A percentile compares a stretch with the other conserved stretches of the same genome.
These are phyloP conservation scores for Yamadazyma insecticola DNA, from an alignment of 805 yeast species.

Conservation along the genomic window DNA sequence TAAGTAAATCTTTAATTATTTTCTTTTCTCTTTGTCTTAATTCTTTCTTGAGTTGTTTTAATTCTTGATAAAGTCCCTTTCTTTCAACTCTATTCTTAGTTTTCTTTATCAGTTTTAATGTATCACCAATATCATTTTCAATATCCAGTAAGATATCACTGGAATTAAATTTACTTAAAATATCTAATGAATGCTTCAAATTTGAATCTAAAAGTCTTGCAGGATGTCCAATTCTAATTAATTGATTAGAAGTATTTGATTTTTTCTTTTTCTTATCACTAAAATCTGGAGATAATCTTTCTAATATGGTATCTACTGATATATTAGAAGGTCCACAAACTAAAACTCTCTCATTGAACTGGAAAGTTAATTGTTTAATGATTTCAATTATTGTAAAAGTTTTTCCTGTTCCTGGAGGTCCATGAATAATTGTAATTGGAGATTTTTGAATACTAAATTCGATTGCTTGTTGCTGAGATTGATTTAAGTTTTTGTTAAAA, in stretches of 20 bases:
- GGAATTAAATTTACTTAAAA: constrained; percentile 50
- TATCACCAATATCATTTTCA: constrained; percentile 61
- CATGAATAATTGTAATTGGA: constrained; percentile 63
- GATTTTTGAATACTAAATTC: constrained; percentile 52
- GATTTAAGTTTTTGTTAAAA: constrained; percentile 48
- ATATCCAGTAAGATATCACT: constrained; percentile 59
- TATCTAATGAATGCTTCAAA: constrained; percentile 70
- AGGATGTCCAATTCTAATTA: constrained; percentile 92
- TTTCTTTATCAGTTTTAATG: constrained; percentile 54
- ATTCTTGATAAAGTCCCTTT: constrained; percentile 60
- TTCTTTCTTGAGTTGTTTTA: constrained; percentile 68
- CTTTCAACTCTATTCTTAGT: constrained; percentile 62
- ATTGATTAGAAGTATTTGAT: constrained; percentile 18
- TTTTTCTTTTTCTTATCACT: constrained; percentile 17
- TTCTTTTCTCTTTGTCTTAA: constrained; percentile 61
- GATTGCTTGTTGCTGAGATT: constrained; percentile 72
- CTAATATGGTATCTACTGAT: constrained; percentile 86
- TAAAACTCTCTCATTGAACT: constrained; percentile 48
- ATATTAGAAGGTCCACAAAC: constrained; percentile 95
- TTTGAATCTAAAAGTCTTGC: constrained; percentile 68
- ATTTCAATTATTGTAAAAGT: constrained; percentile 83
- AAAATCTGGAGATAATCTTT: constrained; percentile 49
- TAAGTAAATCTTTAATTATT: constrained; percentile 53
- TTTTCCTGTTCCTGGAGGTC: constrained; percentile 81
- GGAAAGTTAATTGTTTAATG: constrained; percentile 61